Base-by-base conservation (phyloP, 495 filamentous ascomycete genomes). In the Coniosporium apollinis region DNA sequence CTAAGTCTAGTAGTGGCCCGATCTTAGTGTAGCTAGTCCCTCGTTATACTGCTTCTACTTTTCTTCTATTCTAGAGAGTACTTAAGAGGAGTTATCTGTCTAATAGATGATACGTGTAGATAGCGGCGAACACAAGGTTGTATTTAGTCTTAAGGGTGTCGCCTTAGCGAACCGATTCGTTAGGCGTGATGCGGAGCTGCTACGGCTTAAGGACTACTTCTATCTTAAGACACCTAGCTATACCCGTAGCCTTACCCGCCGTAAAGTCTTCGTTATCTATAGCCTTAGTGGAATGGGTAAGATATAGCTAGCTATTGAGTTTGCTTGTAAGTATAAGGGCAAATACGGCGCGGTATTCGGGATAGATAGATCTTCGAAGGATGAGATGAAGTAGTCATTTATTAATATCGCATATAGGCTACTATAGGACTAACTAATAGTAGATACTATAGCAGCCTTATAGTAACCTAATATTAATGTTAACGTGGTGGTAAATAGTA, bases 111-210 rank as follows among this genome's bases (percentile, higher is more conserved):
- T n/a, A n/a, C n/a, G n/a, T n/a, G n/a, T n/a, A 26, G 24, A 26
- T 26, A 8, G 8, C 8, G 13, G 8, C 8, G 13, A 13, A 26
- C 24, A 37, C 16, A 11, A 28, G 5, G 21, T 37, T 5, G 19
- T 22, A 4, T 37, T 37, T 22, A 37, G 20, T 22, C 34, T 37
- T 4, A 33, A 37, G 15, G 34, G 34, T 13, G 22, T 37, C 4
- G 19, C 34, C 10, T 8, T 28, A 28, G 22, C 16, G 4, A 20
- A 37, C 20, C 19, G 25, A 14, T 37, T 33, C 13, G 35, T 37
- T 3, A 15, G 17, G 22, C 35, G 35, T 3, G 18, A 33, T 6
- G 35, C 7, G 11, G 35, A 37, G 22, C 28, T 32, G 35, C 8
- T 5, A 9, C 35, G 17, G 24, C 16, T 33, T 3, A 8, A 37